These are phyloP conservation scores for Chaetomium sp. DNA, from an alignment of 2,329 filamentous ascomycete genomes.

Conservation along the genomic window DNA sequence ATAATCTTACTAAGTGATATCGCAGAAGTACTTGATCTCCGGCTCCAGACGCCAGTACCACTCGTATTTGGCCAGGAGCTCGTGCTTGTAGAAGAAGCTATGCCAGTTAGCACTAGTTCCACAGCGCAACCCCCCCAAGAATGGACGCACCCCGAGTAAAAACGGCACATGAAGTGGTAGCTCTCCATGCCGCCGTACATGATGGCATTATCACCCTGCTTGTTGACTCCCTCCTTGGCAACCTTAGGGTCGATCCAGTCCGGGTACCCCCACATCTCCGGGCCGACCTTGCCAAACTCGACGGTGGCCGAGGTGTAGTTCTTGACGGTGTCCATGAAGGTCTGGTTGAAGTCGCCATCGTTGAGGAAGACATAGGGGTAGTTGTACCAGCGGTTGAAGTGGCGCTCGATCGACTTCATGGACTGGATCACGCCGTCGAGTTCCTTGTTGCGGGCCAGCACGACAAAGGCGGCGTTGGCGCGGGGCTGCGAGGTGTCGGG, in stretches of 20 bases:
- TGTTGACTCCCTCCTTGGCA: conserved; percentile 89
- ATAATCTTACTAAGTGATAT: conserved; percentile 82
- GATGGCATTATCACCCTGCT: conserved; percentile 93
- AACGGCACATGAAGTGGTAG: conserved; percentile 98
- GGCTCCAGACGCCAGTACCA: conserved; percentile 99
- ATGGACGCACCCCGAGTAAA: conserved; percentile 80
- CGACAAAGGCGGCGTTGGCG: conserved; percentile 92
- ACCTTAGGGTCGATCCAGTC: conserved; percentile 95
- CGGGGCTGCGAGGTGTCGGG: conserved; percentile 71
- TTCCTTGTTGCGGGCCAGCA: conserved; percentile 93
- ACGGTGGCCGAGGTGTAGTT: conserved; percentile 86
- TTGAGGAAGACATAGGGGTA: conserved; percentile 99
- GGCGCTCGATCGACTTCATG: conserved; percentile 93
- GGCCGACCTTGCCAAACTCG: conserved; percentile 90
- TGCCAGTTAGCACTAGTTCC: conserved; percentile 19
- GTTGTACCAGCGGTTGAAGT: conserved; percentile 98
- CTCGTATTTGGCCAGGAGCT: conserved; percentile 89
- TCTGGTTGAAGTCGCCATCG: conserved; percentile 92
- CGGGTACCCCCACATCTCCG: conserved; percentile 91
- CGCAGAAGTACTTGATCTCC: conserved; percentile 99
- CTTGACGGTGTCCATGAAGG: conserved; percentile 78
- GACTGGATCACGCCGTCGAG: conserved; percentile 93
- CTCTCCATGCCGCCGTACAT: conserved; percentile 99
- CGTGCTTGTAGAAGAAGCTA: conserved; percentile 95
- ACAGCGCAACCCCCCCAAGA: neutral